Evolutionary conservation across 164 flowering plant species (phyloP).

Genomic region (Vitis amurensis): DNA sequence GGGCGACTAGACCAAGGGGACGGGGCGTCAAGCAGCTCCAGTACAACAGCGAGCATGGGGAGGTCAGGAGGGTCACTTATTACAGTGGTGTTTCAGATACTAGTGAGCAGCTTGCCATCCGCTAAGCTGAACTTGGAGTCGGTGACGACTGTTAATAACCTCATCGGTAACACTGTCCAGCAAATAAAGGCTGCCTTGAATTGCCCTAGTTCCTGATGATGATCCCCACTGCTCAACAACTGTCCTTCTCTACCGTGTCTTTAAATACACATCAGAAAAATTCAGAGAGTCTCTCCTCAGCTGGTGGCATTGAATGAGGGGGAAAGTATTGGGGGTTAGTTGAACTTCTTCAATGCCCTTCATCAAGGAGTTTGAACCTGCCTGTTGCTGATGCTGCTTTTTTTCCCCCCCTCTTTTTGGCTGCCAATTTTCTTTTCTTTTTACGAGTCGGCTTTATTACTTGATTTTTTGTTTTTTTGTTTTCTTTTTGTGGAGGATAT

Average conservation of each 20-base stretch:
- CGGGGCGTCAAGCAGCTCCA: conserved; percentile 46
- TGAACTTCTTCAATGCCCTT: conserved; percentile 55
- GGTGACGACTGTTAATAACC: conserved; percentile 69
- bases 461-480: conserved; percentile 2
- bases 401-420: background rate
- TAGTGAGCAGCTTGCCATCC: conserved; percentile 70
- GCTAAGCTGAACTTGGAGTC: conserved; percentile 72
- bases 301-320: conserved; percentile 30
- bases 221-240: conserved; percentile 11
- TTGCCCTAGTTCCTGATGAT: conserved; percentile 45
- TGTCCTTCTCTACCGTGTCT: conserved; percentile 20
- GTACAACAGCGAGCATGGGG: conserved; percentile 12
- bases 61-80: conserved; percentile 63
- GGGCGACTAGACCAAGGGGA: conserved; percentile 37
- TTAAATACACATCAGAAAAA: conserved; percentile 38
- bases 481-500: conserved; percentile 5
- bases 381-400: conserved; percentile 18
- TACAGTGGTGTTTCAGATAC: conserved; percentile 79
- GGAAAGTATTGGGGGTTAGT: conserved; percentile 24
- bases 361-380: conserved; percentile 41
- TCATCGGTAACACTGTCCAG: conserved; percentile 74
- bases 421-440: conserved; percentile 6
- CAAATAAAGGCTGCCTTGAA: conserved; percentile 76
- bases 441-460: background rate
- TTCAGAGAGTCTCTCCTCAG: conserved; percentile 15